Base-by-base conservation (phyloP, 352 stramenopile species). In the Heterotrichella gracilis region DNA sequence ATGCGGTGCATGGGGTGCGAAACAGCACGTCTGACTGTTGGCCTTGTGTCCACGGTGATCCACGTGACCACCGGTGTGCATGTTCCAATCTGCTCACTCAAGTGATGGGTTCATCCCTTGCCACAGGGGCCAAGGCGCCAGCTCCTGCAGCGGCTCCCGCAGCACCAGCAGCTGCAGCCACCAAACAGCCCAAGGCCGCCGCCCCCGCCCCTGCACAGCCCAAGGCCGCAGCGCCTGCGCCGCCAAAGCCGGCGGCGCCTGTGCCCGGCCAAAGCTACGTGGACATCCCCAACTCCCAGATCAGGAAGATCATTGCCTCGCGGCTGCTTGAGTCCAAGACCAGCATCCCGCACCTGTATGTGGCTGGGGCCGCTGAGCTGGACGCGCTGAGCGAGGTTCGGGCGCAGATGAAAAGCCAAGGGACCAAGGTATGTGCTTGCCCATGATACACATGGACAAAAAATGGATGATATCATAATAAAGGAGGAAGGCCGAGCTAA, bases 241-340 rank as follows among this genome's bases (percentile, higher is more conserved):
- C 25, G 19, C 53, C 2, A 23, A 68, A 17, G 25, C 22, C 69
- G 0, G 21, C 71, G 0, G 69, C 73, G 21, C 23, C 25, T 19
- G 24, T 4, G 24, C 69, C 70, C 1, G 73, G 78, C 64, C 78
- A 76, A 24, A 73, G 78, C 64, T 93, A 80, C 74, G 79, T 81
- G 20, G 85, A 93, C 75, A 76, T 86, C 23, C 77, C 85, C 53
- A 79, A 89, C 25, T 88, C 79, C 70, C 90, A 92, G 78, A 98
- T 98, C 88, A 82, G 90, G 71, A 98, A 98, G 79, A 86, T 98
- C 73, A 98, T 98, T 73, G 89, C 90, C 23, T 89, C 90, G 74
- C 86, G 93, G 21, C 80, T 99, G 22, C 90, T 89, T 1, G 85
- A 95, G 75, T 94, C 85, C 70, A 97, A 97, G 81, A 78, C 83